Evolutionary conservation across 1,284 basidiomycete genomes (phyloP).

Genomic region (Ganoderma multipileum): DNA sequence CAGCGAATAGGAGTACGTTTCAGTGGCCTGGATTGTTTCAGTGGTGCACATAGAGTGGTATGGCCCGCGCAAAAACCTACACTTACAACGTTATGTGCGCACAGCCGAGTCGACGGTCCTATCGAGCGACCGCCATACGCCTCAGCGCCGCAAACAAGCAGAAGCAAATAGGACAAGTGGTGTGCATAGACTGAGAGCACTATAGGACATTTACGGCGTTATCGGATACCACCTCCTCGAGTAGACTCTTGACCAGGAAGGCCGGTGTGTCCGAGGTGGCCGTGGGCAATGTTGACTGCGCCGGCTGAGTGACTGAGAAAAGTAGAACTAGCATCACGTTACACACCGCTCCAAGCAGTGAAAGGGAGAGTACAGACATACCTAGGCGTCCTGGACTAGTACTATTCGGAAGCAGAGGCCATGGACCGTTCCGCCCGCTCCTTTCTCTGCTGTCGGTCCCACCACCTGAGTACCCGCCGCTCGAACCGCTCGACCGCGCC

Average conservation of each 20-base stretch:
- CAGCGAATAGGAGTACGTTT: neutral
- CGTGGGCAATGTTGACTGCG: neutral
- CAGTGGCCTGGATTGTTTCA: neutral
- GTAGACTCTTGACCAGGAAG: neutral
- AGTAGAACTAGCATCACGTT: neutral
- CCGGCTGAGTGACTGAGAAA: neutral
- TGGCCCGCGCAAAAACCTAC: neutral
- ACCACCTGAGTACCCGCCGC: slow-evolving; percentile 59
- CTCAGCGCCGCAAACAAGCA: neutral
- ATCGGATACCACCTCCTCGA: too few species aligned
- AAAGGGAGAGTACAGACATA: neutral
- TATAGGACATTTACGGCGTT: too few species aligned
- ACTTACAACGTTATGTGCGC: neutral
- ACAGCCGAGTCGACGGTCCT: neutral
- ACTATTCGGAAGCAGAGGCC: neutral
- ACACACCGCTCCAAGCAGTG: neutral
- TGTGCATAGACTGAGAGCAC: neutral
- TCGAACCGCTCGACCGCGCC: slow-evolving; percentile 67
- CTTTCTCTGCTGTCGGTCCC: slow-evolving; percentile 40
- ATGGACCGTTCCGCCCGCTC: slow-evolving; percentile 20
- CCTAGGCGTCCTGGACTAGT: neutral
- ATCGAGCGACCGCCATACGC: neutral
- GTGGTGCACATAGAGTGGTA: neutral
- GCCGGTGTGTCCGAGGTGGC: neutral
- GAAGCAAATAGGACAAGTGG: neutral